Conservation (phyloP, 371 early-diverging fungal species). For the Mucor racemosus region DNA sequence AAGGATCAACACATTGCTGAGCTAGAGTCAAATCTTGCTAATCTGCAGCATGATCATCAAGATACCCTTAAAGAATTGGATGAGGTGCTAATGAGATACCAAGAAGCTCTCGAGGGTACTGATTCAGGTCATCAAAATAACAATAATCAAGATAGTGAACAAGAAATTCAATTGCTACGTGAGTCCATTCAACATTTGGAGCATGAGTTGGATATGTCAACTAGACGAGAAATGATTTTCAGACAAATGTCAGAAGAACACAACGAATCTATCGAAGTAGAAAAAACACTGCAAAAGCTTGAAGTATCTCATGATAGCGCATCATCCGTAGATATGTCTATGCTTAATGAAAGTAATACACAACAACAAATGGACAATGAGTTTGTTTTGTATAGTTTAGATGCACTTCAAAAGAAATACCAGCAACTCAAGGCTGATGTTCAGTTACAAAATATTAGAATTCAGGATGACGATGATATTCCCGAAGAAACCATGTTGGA, state of each 20-base stretch:
- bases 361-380: slow-evolving; percentile 8
- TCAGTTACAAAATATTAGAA: slow-evolving; percentile 6
- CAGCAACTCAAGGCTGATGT: slow-evolving; percentile 13
- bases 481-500: neutral
- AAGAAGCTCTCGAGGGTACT: slow-evolving; percentile 39
- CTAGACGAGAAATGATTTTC: slow-evolving; percentile 20
- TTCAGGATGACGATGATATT: neutral
- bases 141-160: neutral
- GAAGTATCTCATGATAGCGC: slow-evolving; percentile 12
- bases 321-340: neutral
- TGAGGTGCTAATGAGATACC: slow-evolving; percentile 42
- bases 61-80: slow-evolving; percentile 45
- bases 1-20: slow-evolving; percentile 27
- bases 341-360: neutral
- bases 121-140: slow-evolving; percentile 19
- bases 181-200: slow-evolving; percentile 29
- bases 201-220: slow-evolving; percentile 21
- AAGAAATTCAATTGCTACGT: slow-evolving; percentile 24
- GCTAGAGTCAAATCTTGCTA: slow-evolving; percentile 26
- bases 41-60: slow-evolving; percentile 38
- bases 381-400: slow-evolving; percentile 10
- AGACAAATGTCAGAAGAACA: slow-evolving; percentile 30
- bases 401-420: slow-evolving; percentile 22
- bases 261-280: slow-evolving; percentile 18
- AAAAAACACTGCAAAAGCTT: slow-evolving; percentile 20